Conservation (phyloP, 345 rosid genomes). For the Gossypium sturtianum region DNA sequence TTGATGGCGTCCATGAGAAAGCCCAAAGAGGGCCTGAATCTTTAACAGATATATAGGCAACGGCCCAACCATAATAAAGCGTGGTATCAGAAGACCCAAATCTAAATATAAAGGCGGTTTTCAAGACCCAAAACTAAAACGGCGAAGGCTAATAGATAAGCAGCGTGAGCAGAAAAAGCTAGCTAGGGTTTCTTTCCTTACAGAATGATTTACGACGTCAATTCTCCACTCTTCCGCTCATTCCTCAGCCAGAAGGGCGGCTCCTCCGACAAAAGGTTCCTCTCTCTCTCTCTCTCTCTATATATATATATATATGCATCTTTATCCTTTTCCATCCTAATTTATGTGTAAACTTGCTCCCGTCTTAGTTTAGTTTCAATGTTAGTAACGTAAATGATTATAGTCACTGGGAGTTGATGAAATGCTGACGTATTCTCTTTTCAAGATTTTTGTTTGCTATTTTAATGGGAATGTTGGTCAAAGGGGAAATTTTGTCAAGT, state of each 20-base stretch:
- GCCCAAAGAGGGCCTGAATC: not conserved
- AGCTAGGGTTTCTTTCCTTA: conserved; percentile 19
- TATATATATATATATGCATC: not conserved
- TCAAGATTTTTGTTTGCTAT: not conserved
- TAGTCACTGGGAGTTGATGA: not conserved
- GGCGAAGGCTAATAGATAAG: not conserved
- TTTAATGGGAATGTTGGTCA: no score
- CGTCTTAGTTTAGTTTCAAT: not conserved
- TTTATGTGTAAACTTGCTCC: not conserved
- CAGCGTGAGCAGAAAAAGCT: not conserved
- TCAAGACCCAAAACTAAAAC: not conserved
- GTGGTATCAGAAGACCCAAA: not conserved
- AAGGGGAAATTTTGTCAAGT: no score
- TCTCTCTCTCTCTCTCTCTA: not conserved
- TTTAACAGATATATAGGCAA: not conserved
- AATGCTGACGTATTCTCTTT: not conserved
- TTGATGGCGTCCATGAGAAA: not conserved
- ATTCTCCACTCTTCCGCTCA: conserved; percentile 78
- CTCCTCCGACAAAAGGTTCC: conserved; percentile 81
- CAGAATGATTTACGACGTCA: conserved; percentile 93
- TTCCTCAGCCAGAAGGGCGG: conserved; percentile 97
- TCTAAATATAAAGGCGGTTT: not conserved
- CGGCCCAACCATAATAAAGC: not conserved
- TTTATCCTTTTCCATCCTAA: not conserved
- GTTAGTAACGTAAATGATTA: not conserved